Evolutionary conservation across 176 grass and related monocot species (phyloP).

Genomic region (Lolium rigidum): DNA sequence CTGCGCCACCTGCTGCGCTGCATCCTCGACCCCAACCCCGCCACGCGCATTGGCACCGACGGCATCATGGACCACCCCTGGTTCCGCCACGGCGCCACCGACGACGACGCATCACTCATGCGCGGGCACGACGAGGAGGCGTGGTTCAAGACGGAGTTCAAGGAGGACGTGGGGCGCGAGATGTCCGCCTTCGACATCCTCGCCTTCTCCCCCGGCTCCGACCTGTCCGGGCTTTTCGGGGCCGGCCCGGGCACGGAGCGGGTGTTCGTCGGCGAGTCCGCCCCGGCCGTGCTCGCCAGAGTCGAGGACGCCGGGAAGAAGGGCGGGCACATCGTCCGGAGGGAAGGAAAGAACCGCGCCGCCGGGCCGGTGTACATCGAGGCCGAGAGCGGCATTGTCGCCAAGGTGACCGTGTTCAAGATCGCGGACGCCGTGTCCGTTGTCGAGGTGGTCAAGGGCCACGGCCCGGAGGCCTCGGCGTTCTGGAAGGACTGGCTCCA

Average conservation of each 20-base stretch:
- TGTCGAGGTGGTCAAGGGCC: conserved; percentile 65
- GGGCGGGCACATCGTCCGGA: conserved; percentile 39
- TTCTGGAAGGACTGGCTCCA: conserved; percentile 71
- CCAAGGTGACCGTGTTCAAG: conserved; percentile 49
- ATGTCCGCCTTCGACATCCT: conserved; percentile 92
- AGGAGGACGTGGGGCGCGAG: conserved; percentile 37
- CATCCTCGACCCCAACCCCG: conserved; percentile 78
- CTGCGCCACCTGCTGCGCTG: conserved; percentile 60
- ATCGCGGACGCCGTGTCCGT: conserved; percentile 55
- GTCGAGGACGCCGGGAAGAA: conserved; percentile 37
- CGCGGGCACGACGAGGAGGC: conserved; percentile 34
- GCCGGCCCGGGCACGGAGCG: conserved; percentile 48
- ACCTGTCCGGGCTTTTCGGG: conserved; percentile 67
- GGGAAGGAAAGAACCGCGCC: conserved; percentile 39
- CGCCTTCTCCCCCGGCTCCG: conserved; percentile 62
- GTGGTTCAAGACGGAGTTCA: conserved; percentile 44
- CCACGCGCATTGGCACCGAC: conserved; percentile 57
- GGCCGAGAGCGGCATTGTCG: conserved; percentile 57
- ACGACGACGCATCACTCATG: conserved; percentile 32
- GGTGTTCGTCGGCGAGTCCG: conserved; percentile 50
- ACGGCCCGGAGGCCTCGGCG: conserved; percentile 29
- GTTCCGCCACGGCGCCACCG: conserved; percentile 60
- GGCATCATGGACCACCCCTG: conserved; percentile 64
- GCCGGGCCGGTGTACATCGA: conserved; percentile 42
- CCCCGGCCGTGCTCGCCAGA: conserved; percentile 38